phyloP scores from a whole-genome alignment of 495 filamentous ascomycete species.

The Pyronema domesticum region DNA sequence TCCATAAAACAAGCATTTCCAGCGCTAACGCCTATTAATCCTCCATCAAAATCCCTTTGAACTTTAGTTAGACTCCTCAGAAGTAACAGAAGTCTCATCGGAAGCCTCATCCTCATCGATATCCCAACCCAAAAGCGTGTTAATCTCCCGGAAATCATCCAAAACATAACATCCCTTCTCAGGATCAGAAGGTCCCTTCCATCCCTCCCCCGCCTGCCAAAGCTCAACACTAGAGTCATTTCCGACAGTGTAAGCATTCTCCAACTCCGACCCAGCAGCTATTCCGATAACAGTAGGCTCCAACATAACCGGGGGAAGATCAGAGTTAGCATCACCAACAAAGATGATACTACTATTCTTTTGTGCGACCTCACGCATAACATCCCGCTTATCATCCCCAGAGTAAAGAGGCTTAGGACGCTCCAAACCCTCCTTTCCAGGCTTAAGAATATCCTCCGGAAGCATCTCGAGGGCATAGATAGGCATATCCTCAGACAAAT shows the following conservation, averaged over 20 bases:
- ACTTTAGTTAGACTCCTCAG: too few species aligned
- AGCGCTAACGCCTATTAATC: too few species aligned
- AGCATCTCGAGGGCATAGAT: conserved; percentile 18
- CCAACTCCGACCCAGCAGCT: conserved; percentile 7
- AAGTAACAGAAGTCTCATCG: too few species aligned
- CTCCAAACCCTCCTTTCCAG: conserved; percentile 5
- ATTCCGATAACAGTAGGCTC: conserved; percentile 10
- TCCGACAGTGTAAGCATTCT: background rate
- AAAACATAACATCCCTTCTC: background rate
- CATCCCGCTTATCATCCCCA: conserved; percentile 12
- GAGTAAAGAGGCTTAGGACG: conserved; percentile 12
- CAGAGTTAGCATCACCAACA: conserved; percentile 11
- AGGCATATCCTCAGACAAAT: conserved; percentile 9
- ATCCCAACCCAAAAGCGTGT: background rate
- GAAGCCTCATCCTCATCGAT: too few species aligned
- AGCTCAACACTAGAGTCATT: background rate
- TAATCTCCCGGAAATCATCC: background rate
- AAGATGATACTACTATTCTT: conserved; percentile 4
- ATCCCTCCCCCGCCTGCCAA: background rate
- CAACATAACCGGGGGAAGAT: conserved; percentile 11
- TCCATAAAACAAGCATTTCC: too few species aligned
- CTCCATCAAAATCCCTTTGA: too few species aligned
- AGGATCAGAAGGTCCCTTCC: background rate
- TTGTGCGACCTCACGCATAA: conserved; percentile 1
- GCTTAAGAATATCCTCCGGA: conserved; percentile 7